These are phyloP conservation scores for Ogataea paradorogensis DNA, from an alignment of 805 yeast genomes.

Conservation along the genomic window DNA sequence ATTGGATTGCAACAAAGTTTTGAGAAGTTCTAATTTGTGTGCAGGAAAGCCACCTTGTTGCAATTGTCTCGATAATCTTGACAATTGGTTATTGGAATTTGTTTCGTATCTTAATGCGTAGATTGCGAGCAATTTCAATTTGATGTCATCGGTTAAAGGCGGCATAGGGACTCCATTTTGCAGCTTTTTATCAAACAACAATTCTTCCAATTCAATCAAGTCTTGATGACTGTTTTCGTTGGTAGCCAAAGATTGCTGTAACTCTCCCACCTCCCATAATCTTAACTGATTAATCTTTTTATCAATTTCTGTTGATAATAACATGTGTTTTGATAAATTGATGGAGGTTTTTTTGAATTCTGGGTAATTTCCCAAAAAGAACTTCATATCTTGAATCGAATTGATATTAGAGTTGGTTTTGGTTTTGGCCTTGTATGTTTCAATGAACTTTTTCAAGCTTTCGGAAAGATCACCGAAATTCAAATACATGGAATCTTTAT, in stretches of 20 bases:
- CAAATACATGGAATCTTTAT: slow-evolving; percentile 73
- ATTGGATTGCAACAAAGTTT: slow-evolving; percentile 42
- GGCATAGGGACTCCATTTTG: slow-evolving; percentile 22
- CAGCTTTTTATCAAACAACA: slow-evolving; percentile 40
- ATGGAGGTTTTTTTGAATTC: slow-evolving; percentile 86
- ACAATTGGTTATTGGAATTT: slow-evolving; percentile 43
- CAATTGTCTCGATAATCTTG: slow-evolving; percentile 37
- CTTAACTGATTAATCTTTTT: slow-evolving; percentile 59
- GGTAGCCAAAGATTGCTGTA: slow-evolving; percentile 82
- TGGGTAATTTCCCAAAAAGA: slow-evolving; percentile 88
- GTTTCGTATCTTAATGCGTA: slow-evolving; percentile 71
- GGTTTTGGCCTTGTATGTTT: slow-evolving; percentile 75
- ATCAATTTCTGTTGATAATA: slow-evolving; percentile 83
- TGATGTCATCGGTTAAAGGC: slow-evolving; percentile 50
- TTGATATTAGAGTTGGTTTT: slow-evolving; percentile 69
- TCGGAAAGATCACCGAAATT: slow-evolving; percentile 96
- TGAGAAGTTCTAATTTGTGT: slow-evolving; percentile 42
- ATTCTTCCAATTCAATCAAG: slow-evolving; percentile 49
- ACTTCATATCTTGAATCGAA: slow-evolving; percentile 85
- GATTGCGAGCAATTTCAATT: slow-evolving; percentile 68
- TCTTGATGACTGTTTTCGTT: slow-evolving; percentile 54
- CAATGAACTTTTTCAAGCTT: slow-evolving; percentile 78
- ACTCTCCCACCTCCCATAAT: slow-evolving; percentile 83
- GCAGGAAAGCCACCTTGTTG: slow-evolving; percentile 34
- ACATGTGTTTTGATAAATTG: slow-evolving; percentile 89